Base-by-base conservation (phyloP, 1,284 basidiomycete genomes). In the Golubevia pallescens region DNA sequence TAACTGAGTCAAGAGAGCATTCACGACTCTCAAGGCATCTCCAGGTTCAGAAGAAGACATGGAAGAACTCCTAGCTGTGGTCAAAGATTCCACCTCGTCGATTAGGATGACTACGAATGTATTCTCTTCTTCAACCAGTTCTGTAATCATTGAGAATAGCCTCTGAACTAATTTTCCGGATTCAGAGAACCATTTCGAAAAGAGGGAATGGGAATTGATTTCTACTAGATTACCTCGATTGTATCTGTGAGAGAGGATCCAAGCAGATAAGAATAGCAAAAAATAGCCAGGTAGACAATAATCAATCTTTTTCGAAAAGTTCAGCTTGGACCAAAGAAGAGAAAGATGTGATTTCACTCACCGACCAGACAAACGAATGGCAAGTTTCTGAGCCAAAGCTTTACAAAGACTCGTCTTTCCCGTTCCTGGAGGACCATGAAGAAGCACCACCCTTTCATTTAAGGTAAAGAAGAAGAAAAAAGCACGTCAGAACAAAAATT, bases 121-220 rank as follows among this genome's bases (percentile, higher is more conserved):
- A 61, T 92, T 90, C 67, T 94, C 92, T 76, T 98, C 95, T 61
- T 95, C 94, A 4, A 88, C 87, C 87, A 98, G 90, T 74, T 95
- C 93, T 58, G 90, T 92, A 58, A 99, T 93, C 66, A 90, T 92
- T 59, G 90, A 90, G 82, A 99, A 99, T 16, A 99, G 88, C 64
- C 92, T 90, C 80, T 99, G 95, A 0, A 99, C 97, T 14, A 99
- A 90, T 86, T 99, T 99, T 28, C 97, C 97, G 0, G 94, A 96
- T 84, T 99, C 97, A 0, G 94, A 97, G 87, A 99, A 99, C 84
- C 84, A 86, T 66, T 84, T 85, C 6, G 81, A 84, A 69, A 85
- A 85, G 4, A 97, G 88, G 0, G 94, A 97, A 86, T 97, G 95
- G 0, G 95, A 95, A 81, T 99, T 99, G 86, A 99, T 97, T 86